Evolutionary conservation across 192 early-diverging fungal genomes (phyloP), one percentile per base, ranked within the genome.

Genomic region (Lobosporangium transversale): DNA sequence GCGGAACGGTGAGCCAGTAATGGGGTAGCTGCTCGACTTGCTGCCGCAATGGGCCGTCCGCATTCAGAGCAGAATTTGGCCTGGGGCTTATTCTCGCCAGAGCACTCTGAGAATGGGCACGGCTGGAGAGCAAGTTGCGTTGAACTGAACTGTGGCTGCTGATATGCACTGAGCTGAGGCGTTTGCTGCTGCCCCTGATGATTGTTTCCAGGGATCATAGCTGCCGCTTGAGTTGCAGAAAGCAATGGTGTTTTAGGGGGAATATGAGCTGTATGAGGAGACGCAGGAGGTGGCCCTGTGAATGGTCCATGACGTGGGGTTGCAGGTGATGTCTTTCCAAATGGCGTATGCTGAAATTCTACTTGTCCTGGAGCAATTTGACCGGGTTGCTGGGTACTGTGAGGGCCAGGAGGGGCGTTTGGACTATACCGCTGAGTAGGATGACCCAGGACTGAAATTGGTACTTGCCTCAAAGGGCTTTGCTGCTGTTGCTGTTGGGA

Each of bases 21-120:
- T 11, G 84, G 83, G 17, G 83, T 88, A 0, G 67, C 69, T 0
- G 83, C 58, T 40, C 37, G 62, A 3, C 80, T 83, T 35, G 69
- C 66, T 9, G 53, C 54, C 23, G 70, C 71, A 40, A 86, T 63
- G 0, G 79, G 79, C 33, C 83, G 82, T 27, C 87, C 87, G 60
- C 87, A 88, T 54, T 88, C 87, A 33, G 81, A 83, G 61, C 87
- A 88, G 53, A 88, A 88, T 43, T 88, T 88, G 18, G 84, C 85
- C 15, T 68, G 80, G 6, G 80, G 50, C 36, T 85, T 86, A 50
- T 86, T 86, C 40, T 85, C 85, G 18, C 85, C 87, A n/a, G 69
- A 61, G 47, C 87, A 88, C 54, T 78, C 62, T 10, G 81, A 64
- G 47, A 82, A 69, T 31, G 85, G 80, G 55, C 87, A 88, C 8